Percentiles rank a stretch among this genome's conserved stretches.
Evolutionary conservation across 345 rosid genomes (phyloP).

Genomic region (Citrus australasica): DNA sequence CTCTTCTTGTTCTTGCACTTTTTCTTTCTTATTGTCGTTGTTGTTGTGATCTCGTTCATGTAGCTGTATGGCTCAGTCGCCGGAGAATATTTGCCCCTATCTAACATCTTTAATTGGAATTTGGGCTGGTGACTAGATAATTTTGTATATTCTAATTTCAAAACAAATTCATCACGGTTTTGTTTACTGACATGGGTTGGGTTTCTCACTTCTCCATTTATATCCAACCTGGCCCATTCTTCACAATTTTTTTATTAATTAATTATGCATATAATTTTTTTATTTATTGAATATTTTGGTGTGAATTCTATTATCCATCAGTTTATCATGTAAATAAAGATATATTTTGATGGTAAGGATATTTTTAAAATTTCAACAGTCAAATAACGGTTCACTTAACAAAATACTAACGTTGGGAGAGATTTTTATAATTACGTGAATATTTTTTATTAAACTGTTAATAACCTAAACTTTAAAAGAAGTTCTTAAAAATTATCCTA

Average conservation of each 20-base stretch:
- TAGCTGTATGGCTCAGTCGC: slow-evolving; percentile 26
- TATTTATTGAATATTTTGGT: accelerated
- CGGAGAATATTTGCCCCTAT: slow-evolving; percentile 37
- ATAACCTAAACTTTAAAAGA: accelerated
- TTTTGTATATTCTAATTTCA: background rate
- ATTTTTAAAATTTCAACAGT: too few species aligned
- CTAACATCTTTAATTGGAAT: slow-evolving; percentile 31
- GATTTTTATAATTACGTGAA: accelerated
- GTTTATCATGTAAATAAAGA: too few species aligned
- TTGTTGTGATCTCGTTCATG: slow-evolving; percentile 3
- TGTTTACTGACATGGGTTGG: background rate
- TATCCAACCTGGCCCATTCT: slow-evolving; percentile 4
- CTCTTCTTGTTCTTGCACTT: slow-evolving; percentile 54
- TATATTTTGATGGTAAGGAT: accelerated
- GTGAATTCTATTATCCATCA: too few species aligned
- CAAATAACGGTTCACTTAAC: accelerated
- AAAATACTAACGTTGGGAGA: accelerated
- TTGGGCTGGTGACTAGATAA: background rate
- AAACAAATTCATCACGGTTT: background rate
- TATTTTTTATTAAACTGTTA: too few species aligned
- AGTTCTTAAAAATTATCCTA: too few species aligned
- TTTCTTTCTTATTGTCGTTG: slow-evolving; percentile 30
- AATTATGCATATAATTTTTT: too few species aligned
- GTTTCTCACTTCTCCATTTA: background rate
- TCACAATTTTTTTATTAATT: too few species aligned